Evolutionary conservation across 2,329 filamentous ascomycete species (phyloP), one percentile per base, ranked within the genome.

Genomic region (Aspergillus nomiae): DNA sequence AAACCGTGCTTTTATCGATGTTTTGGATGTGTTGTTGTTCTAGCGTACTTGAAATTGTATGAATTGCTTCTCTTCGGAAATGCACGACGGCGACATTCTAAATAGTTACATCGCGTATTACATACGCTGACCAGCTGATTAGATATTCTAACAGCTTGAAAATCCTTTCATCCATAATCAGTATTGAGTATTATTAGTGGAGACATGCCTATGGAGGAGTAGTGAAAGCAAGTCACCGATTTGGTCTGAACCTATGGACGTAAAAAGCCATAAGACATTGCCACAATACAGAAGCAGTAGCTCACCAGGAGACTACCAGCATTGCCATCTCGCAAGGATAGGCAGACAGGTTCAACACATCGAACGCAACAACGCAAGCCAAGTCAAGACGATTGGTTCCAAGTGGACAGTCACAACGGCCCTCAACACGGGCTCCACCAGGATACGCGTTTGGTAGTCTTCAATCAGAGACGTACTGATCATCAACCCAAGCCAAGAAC

Each of bases 131-230:
- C 30, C 30, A 32, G 9, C 8, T 10, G 9, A 32, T 10, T 9
- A 34, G 32, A 36, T 36, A 16, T 8, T 6, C 6, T 12, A 16
- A 36, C 16, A 2, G 1, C 2, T 16, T 16, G 14, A 16, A 36
- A 16, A 7, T 0, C 34, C 14, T 36, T 16, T 14, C 34, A 36
- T 16, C 32, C 34, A 3, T 0, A 36, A 16, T 16, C 5, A 36
- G 14, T 36, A 16, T 16, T 2, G 2, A 0, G 6, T 16, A 16
- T 34, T 11, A 34, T 36, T 6, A 36, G 34, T 36, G 16, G 34
- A 0, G 14, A 36, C 1, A 36, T 16, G 14, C 14, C 3, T 0
- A 36, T 2, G 34, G 14, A 1, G 7, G 1, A 36, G 4, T 6
- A 36, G 14, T 7, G 1, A 34, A 36, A 41, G 36, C 36, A 41